Conservation (phyloP, 768 basidiomycete species). For the Collybia sp. region DNA sequence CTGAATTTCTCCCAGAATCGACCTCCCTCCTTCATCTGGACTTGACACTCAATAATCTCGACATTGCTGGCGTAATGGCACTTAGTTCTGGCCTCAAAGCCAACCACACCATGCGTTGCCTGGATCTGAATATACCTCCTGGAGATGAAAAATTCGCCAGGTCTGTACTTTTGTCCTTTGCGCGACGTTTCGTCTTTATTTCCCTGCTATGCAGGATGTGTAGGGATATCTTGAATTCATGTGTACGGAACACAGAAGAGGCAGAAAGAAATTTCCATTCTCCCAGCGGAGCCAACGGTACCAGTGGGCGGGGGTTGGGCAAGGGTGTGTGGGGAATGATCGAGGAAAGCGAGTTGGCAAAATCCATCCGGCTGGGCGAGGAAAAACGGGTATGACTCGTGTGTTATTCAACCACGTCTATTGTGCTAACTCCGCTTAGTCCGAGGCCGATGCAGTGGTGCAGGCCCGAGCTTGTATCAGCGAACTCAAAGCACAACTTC, state of each 20-base stretch:
- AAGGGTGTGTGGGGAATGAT: conserved; percentile 85
- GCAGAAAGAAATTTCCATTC: conserved; percentile 47
- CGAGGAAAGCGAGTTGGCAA: conserved; percentile 79
- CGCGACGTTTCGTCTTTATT: neutral
- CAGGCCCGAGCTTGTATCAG: conserved; percentile 41
- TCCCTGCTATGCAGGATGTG: conserved; percentile 49
- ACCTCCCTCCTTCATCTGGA: conserved; percentile 87
- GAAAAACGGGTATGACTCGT: conserved; percentile 42
- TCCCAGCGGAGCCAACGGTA: conserved; percentile 15
- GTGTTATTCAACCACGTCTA: neutral
- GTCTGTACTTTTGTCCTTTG: conserved; percentile 24
- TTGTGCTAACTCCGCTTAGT: conserved; percentile 21
- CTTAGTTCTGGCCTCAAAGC: conserved; percentile 80
- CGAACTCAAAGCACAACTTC: conserved; percentile 27
- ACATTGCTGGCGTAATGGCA: conserved; percentile 91
- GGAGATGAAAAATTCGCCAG: conserved; percentile 77
- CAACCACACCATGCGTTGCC: conserved; percentile 84
- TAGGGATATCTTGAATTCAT: conserved; percentile 84
- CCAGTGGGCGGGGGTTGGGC: conserved; percentile 47
- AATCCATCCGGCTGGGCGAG: conserved; percentile 54
- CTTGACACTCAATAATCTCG: conserved; percentile 76
- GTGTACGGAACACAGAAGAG: conserved; percentile 91
- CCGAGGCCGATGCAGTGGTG: conserved; percentile 39
- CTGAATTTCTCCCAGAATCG: conserved; percentile 94
- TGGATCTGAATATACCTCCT: conserved; percentile 90